Base-by-base conservation (phyloP, 2,329 filamentous ascomycete genomes). In the Colletotrichum plurivorum region DNA sequence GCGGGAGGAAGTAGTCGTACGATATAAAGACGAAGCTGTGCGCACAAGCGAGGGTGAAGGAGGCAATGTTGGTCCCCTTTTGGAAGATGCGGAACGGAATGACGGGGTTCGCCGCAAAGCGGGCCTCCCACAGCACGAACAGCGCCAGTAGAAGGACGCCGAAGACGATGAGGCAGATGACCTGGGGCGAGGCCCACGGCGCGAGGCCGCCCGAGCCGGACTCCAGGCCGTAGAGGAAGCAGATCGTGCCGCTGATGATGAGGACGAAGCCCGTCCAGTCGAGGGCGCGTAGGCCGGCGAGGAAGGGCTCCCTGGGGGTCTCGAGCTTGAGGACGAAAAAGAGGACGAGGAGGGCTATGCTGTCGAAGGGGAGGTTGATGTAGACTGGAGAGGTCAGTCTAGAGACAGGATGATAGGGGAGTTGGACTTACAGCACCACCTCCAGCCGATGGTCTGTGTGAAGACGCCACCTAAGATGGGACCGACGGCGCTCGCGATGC, bases 141-240 rank as follows among this genome's bases (percentile, higher is more conserved):
- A 75, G 46, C 31, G 71, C 57, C 31, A 86, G 78, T 12, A 83
- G 77, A 46, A 84, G 56, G 48, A 80, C 74, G 55, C 85, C 84
- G 66, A 88, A 84, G 71, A 88, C 78, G 71, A 88, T 78, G 16
- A 88, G 80, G 73, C 85, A 87, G 58, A 88, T 76, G 5, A 88
- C 85, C 16, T 80, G 82, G 2, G 85, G 79, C 0, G 85, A 88
- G 60, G 77, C 75, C 87, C 87, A 88, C 2, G 86, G 84, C 49
- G 83, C 79, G 2, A 81, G 77, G 12, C 85, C 82, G 22, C 88
- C 70, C 3, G 73, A 88, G 7, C 89, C 89, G 54, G 86, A 88
- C 71, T 90, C 86, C 8, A 92, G 82, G n/a, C 88, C 89, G 36
- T 90, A 84, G 8, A 90, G 81, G 56, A 90, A 81, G 84, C 89